Percentiles rank a stretch among this genome's conserved stretches.
Evolutionary conservation across 768 basidiomycete species (phyloP).

Genomic region (Leccinum fibrillosum): DNA sequence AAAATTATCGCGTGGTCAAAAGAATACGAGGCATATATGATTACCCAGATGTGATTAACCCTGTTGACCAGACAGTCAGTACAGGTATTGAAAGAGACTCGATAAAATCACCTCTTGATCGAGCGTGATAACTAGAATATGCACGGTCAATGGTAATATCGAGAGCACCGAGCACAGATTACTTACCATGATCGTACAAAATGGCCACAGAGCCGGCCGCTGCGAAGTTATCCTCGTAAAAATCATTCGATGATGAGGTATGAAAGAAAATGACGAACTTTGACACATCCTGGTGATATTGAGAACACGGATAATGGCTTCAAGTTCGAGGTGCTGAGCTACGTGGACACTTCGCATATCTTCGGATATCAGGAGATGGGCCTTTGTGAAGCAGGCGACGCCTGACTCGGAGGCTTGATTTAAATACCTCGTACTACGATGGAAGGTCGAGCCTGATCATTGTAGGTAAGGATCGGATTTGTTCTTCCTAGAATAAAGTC

Average conservation of each 20-base stretch:
- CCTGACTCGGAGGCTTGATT: background rate
- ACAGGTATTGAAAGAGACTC: background rate
- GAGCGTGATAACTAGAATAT: conserved; percentile 3
- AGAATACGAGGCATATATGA: too few relatives aligned
- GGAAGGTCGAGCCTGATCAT: background rate
- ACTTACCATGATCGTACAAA: conserved; percentile 1
- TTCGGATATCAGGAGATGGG: background rate
- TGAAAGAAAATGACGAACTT: background rate
- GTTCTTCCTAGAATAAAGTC: too few relatives aligned
- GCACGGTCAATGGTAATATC: background rate
- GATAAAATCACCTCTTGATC: background rate
- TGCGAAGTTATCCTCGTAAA: background rate
- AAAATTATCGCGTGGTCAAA: background rate
- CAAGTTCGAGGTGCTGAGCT: background rate
- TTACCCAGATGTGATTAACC: background rate
- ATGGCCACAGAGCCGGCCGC: background rate
- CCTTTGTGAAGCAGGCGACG: background rate
- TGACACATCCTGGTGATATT: background rate
- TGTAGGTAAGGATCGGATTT: too few relatives aligned
- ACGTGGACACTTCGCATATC: background rate
- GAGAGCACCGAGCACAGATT: background rate
- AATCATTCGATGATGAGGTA: background rate
- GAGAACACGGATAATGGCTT: background rate
- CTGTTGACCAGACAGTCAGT: background rate
- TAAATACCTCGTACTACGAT: background rate